Evolutionary conservation across 495 filamentous ascomycete genomes (phyloP), one percentile per base, ranked within the genome.

Genomic region (Chlorociboria aeruginascens): DNA sequence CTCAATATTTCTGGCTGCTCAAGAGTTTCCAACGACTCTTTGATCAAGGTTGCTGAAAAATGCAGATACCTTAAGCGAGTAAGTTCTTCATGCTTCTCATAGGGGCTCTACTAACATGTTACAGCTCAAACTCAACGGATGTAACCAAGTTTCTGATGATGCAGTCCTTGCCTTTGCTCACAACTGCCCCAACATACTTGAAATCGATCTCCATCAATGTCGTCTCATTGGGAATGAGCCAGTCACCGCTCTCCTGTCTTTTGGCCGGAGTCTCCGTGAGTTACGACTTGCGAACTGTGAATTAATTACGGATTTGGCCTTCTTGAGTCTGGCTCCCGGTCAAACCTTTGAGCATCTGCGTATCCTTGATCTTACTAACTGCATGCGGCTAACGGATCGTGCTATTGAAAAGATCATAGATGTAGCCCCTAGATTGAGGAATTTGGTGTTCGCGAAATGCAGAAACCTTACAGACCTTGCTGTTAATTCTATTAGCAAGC

Each of bases 151-250:
- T 13, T 86, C 81, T 12, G 84, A 97, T 60, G 68, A 67, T 16
- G 80, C 89, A 3, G 80, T 97, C 56, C 60, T 86, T 39, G 83
- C 87, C 7, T 90, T 97, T 58, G 93, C 93, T 31, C 69, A 80
- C 28, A 77, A 88, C 61, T 97, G 89, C 62, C 85, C 80, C 7
- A 85, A 94, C 43, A 86, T 99, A 31, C 74, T 99, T 35, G 93
- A 99, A 64, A 95, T 97, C 50, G 93, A 99, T 61, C 78, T 97
- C 29, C 84, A 95, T 55, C 81, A 84, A 57, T 96, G 92, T 68
- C 76, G 73, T 29, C 69, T 76, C 25, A 76, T 97, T 44, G 85
- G 82, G 36, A 88, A 90, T 61, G 73, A 78, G 8, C 82, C 93
- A 0, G 72, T 97, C 35, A 87, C 85, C 0, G 71, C 79, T 11